A percentile compares a stretch with the other conserved stretches of the same genome.
These are phyloP conservation scores for Trypanosomatidae sp. DNA, from an alignment of 208 protist genomes.

Conservation along the genomic window DNA sequence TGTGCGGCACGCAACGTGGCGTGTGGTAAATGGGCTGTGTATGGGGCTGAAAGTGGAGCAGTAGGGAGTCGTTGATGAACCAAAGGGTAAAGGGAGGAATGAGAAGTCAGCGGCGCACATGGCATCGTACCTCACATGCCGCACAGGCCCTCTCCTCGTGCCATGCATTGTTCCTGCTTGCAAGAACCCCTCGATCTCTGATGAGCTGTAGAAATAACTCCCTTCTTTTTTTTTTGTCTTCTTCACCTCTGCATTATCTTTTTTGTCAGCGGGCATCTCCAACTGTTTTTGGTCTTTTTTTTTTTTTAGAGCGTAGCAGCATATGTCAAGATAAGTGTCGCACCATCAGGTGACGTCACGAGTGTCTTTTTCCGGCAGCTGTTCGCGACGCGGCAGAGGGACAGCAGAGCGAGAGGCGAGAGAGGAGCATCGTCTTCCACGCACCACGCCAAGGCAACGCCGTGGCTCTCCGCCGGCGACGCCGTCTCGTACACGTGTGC, in stretches of 20 bases:
- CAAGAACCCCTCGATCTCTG: background rate
- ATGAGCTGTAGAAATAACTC: no score
- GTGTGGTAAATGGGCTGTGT: no score
- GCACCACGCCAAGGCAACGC: constrained; percentile 61
- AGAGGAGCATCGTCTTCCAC: constrained; percentile 22
- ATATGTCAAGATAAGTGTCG: constrained; percentile 44
- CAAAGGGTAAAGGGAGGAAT: background rate
- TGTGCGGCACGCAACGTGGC: no score
- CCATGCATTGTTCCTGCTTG: background rate
- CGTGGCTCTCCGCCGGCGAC: constrained; percentile 47
- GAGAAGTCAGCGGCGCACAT: background rate
- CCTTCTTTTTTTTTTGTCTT: no score
- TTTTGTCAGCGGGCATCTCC: no score
- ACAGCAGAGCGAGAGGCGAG: constrained; percentile 41
- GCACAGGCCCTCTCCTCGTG: no score
- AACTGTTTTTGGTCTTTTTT: background rate
- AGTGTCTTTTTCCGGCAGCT: constrained; percentile 67
- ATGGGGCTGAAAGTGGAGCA: background rate
- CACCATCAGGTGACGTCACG: constrained; percentile 20
- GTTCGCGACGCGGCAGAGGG: constrained; percentile 73
- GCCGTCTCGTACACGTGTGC: constrained; percentile 61
- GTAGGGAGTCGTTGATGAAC: background rate
- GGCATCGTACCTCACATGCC: no score
- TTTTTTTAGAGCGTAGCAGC: constrained; percentile 28
- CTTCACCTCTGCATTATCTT: background rate